A percentile compares a stretch with the other conserved stretches of the same genome.
Evolutionary conservation across 1,284 basidiomycete genomes (phyloP).

Genomic region (Ceratobasidium sp.): DNA sequence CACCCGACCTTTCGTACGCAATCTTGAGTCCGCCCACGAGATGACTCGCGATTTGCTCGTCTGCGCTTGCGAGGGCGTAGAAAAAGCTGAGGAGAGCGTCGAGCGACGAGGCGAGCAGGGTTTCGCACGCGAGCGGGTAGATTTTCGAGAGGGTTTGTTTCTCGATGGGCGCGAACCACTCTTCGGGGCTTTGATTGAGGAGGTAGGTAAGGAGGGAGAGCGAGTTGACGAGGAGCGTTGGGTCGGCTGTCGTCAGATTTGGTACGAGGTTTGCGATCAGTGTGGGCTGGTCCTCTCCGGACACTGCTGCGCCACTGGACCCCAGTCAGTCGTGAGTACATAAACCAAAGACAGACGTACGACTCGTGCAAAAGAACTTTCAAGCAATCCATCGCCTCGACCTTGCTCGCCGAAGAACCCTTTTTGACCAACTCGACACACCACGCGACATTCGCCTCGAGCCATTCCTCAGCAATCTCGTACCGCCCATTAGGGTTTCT

Average conservation of each 20-base stretch:
- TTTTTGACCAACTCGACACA: slow-evolving; percentile 78
- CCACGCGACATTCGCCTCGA: slow-evolving; percentile 79
- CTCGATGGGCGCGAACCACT: slow-evolving; percentile 75
- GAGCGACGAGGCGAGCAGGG: slow-evolving; percentile 74
- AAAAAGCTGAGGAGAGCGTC: slow-evolving; percentile 86
- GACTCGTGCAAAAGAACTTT: slow-evolving; percentile 69
- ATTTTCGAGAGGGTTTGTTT: slow-evolving; percentile 70
- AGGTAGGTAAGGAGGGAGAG: slow-evolving; percentile 74
- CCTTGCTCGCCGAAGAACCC: slow-evolving; percentile 79
- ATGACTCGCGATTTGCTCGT: slow-evolving; percentile 78
- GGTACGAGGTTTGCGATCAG: slow-evolving; percentile 76
- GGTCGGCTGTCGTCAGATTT: slow-evolving; percentile 75
- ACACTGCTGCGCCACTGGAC: slow-evolving; percentile 52
- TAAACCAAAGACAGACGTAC: slow-evolving; percentile 49
- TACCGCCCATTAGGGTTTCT: slow-evolving; percentile 55
- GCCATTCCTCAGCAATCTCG: slow-evolving; percentile 75
- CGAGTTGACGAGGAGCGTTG: slow-evolving; percentile 77
- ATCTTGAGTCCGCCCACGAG: slow-evolving; percentile 73
- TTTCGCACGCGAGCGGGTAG: slow-evolving; percentile 76
- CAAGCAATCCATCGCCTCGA: slow-evolving; percentile 81
- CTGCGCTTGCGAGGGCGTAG: slow-evolving; percentile 77
- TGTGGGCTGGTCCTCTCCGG: slow-evolving; percentile 63
- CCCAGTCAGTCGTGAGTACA: background rate
- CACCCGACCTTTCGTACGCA: slow-evolving; percentile 63
- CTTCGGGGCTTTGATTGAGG: slow-evolving; percentile 67